Evolutionary conservation across 768 basidiomycete species (phyloP), one percentile per base, ranked within the genome.

Genomic region (Postia placenta): DNA sequence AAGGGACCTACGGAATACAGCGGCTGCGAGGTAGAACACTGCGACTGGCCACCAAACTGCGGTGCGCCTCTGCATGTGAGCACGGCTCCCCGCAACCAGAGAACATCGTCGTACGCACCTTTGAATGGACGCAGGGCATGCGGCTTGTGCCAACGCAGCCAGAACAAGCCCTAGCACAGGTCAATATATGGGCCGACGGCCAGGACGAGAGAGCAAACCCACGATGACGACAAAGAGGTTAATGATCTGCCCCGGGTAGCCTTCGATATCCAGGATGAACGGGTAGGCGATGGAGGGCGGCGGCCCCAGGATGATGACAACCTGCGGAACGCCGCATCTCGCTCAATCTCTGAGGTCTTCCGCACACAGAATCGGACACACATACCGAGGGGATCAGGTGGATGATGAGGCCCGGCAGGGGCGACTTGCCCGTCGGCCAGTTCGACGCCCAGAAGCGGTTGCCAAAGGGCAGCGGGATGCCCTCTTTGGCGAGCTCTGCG

Each of bases 371-470:
- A n/a, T n/a, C n/a, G n/a, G n/a, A n/a, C n/a, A 39, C 19, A 56
- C 71, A 47, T 44, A 72, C 76, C 1, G 79, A 76, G 15, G 76
- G 72, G 35, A 79, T 76, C 27, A 81, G 57, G 46, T 81, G 76
- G 4, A 81, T 67, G 37, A 80, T 71, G 4, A 81, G 67, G 0
- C 78, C 80, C 0, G 79, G 77, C 19, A 80, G 56, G 0, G 80
- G 80, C 0, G 79, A 74, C 53, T 74, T 75, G 4, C 78, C 76
- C 2, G 74, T 77, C 0, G 78, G 78, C 79, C 78, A 79, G 56
- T 80, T 81, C 0, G 76, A 78, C 1, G 80, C 80, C 79, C 78
- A 80, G 53, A 81, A 77, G 24, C 61, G 70, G 52, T 77, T 80
- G 2, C 77, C 77, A 47, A 79, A 79, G 0, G 79, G 79, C 0